Evolutionary conservation across 495 filamentous ascomycete genomes (phyloP).

Genomic region (Sphaerosporella brunnea): DNA sequence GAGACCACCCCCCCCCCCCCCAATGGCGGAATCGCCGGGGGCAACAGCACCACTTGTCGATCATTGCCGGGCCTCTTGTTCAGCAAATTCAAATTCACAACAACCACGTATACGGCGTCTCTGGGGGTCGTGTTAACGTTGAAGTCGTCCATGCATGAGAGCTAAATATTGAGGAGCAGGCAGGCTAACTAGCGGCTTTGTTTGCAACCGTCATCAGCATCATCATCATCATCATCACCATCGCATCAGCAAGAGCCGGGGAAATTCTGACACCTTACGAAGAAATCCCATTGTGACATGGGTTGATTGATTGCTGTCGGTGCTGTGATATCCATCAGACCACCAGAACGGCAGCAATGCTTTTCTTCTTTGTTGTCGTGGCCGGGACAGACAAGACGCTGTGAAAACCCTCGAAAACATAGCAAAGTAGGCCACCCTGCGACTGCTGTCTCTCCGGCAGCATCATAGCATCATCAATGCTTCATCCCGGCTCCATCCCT

Average conservation of each 20-base stretch:
- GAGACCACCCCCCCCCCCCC: no score
- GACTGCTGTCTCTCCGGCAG: no score
- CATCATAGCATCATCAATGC: constrained; percentile 5
- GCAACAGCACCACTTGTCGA: no score
- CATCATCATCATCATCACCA: constrained; percentile 2
- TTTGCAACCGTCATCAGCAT: constrained; percentile 7
- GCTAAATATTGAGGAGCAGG: no score
- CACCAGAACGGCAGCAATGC: background rate
- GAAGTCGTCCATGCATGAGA: no score
- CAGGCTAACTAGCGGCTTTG: constrained; percentile 5
- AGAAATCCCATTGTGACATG: no score
- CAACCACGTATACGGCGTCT: constrained; percentile 4
- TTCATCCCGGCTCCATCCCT: constrained; percentile 1
- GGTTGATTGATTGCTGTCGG: no score
- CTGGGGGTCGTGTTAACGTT: background rate
- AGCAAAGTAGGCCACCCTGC: background rate
- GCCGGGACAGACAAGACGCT: constrained; percentile 1
- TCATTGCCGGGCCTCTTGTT: no score
- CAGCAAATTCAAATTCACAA: constrained; percentile 1
- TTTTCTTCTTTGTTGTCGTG: constrained; percentile 3
- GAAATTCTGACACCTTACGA: no score
- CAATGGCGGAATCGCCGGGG: no score
- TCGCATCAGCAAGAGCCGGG: no score
- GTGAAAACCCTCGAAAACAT: constrained; percentile 3
- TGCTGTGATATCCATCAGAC: no score